Evolutionary conservation across 179 eudicot genomes (phyloP), one percentile per base, ranked within the genome.

Genomic region (Sideroxylon spinosum): DNA sequence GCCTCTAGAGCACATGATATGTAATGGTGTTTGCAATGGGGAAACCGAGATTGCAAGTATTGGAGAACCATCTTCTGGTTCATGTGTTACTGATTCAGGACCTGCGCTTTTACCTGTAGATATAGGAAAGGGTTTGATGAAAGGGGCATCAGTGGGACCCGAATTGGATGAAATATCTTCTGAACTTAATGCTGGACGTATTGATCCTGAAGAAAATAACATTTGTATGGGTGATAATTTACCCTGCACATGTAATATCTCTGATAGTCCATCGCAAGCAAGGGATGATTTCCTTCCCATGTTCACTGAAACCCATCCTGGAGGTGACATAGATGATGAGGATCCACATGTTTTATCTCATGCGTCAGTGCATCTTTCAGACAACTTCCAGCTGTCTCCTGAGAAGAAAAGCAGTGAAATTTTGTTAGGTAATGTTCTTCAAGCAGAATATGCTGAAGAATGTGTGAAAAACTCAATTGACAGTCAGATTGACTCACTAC

Each of bases 41-140:
- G 70, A 46, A 44, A 77, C 63, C 52, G 69, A 50, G 32, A 65
- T 26, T 50, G 63, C 78, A 25, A 68, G 12, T 55, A 46, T 49
- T 75, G 85, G 20, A 61, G 82, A 86, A 68, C 84, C 77, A 28
- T 78, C 80, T 80, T 76, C 77, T 70, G 71, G 77, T 82, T 84
- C 83, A 25, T 70, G 66, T 76, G 75, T 78, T 78, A 60, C 83
- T 26, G 82, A 84, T 73, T 67, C 71, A 37, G 37, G 48, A 70
- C 68, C 68, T 61, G 56, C 64, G 56, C 22, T 37, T 50, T 48
- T 22, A 44, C 73, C 81, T 71, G 69, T 79, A 60, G 89, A 82
- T 85, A n/a, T 62, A 48, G 82, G 69, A 55, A 80, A 73, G 62
- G 72, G 52, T 81, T 71, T 62, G 72, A 50, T n/a, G 19, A 83